Base-by-base conservation (phyloP, 208 protist species). In the Leishmania mexicana region DNA sequence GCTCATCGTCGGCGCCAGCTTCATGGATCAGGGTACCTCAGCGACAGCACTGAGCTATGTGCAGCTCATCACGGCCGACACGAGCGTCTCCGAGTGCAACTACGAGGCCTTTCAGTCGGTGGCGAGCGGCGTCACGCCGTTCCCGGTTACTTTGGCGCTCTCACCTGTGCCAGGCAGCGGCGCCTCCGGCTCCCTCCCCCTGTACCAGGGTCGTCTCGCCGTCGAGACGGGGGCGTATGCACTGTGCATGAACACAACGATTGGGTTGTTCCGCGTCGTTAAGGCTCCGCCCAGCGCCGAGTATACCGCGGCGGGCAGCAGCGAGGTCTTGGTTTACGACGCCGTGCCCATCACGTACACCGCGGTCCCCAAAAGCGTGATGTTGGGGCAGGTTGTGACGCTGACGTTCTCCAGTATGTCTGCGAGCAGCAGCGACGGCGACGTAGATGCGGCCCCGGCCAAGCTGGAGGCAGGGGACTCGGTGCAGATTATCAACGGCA, bases 401-500 rank as follows among this genome's bases (percentile, higher is more conserved):
- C 75, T 97, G 47, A 92, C 83, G 67, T 95, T 98, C 79, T 31
- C 68, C 28, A 49, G 60, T 81, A 40, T 28, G 40, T 38, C 51
- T 24, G 64, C 53, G 38, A n/a, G 17, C 68, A 62, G 11, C 71
- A 67, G 38, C 51, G 19, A 49, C 53, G 65, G 64, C 40, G 71
- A 62, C 75, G 54, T 58, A 42, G 67, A 64, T 28, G 60, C 75
- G 53, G 40, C 81, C 38, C 49, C 53, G 35, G 71, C 42, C 13
- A 35, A 49, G 11, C 84, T 94, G 31, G 76, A 49, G 11, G 81
- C 80, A 11, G 87, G 88, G 10, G 92, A 96, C 77, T 49, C 62
- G 13, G 85, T 94, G 76, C 83, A 92, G 78, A 80, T 98, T 73
- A 95, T 98, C 75, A 80, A 91, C 64, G 95, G 91, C 60, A 88